phyloP scores from a whole-genome alignment of 257 asterid genomes.

The Ligustrum vulgare region DNA sequence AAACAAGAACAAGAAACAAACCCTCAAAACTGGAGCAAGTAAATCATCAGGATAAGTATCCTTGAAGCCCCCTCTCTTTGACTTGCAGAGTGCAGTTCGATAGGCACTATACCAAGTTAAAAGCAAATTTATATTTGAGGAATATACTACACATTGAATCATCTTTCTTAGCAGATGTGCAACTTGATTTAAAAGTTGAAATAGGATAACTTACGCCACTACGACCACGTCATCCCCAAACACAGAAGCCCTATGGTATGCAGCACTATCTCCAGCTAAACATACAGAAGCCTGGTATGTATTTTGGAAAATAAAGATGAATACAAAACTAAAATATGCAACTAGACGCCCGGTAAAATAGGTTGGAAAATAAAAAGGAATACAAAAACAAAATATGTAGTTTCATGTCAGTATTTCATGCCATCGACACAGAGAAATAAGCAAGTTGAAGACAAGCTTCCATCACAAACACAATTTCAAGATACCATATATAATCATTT shows the following conservation, averaged over 20 bases:
- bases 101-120: slow-evolving; percentile 60
- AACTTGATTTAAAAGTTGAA: slow-evolving; percentile 8
- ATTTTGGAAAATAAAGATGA: slow-evolving; percentile 7
- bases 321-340: neutral
- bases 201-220: slow-evolving; percentile 80
- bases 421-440: neutral
- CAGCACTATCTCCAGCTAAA: slow-evolving; percentile 92
- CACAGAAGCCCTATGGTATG: slow-evolving; percentile 81
- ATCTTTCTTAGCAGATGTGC: slow-evolving; percentile 4
- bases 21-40: slow-evolving; percentile 92
- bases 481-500: neutral
- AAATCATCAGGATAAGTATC: slow-evolving; percentile 96
- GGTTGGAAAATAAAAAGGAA: neutral
- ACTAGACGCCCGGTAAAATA: too few relatives aligned
- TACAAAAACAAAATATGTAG: neutral
- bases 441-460: neutral
- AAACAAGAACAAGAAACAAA: slow-evolving; percentile 30
- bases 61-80: slow-evolving; percentile 96
- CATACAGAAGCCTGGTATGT: slow-evolving; percentile 75
- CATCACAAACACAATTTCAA: neutral
- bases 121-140: slow-evolving; percentile 20
- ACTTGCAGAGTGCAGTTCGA: slow-evolving; percentile 88
- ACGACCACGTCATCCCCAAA: slow-evolving; percentile 96
- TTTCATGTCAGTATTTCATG: neutral
- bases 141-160: neutral